These are phyloP conservation scores for Naganishia antarctica DNA, from an alignment of 768 basidiomycete genomes.

Conservation along the genomic window DNA sequence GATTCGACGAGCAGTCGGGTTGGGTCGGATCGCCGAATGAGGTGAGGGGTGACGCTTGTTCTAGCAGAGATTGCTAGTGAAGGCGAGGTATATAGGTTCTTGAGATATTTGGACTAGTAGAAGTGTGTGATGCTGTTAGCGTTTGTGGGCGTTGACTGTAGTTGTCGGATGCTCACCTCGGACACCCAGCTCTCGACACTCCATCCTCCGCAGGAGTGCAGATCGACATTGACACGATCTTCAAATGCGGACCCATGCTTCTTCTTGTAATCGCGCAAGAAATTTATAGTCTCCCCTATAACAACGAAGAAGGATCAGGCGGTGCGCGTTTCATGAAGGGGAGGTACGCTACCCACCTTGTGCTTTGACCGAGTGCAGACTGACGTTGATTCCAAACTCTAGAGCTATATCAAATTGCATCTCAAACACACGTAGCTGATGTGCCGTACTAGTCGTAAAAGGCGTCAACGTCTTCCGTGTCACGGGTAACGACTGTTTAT, in stretches of 20 bases:
- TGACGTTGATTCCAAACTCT: constrained; percentile 69
- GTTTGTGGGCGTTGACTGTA: background rate
- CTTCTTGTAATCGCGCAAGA: constrained; percentile 60
- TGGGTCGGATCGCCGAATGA: constrained; percentile 63
- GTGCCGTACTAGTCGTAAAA: constrained; percentile 71
- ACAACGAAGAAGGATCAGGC: background rate
- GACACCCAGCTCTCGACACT: constrained; percentile 71
- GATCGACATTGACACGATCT: constrained; percentile 68
- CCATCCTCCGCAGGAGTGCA: constrained; percentile 79
- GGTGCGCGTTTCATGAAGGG: background rate
- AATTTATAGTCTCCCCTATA: constrained; percentile 60
- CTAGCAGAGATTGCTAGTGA: constrained; percentile 79
- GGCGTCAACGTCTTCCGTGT: constrained; percentile 67
- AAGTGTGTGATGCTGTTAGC: constrained; percentile 10
- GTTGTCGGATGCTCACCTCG: constrained; percentile 56
- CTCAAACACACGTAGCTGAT: constrained; percentile 75
- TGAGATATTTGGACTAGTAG: constrained; percentile 48
- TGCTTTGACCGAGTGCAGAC: constrained; percentile 79
- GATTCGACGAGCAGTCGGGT: constrained; percentile 78
- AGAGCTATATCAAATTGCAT: constrained; percentile 81
- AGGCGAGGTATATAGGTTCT: constrained; percentile 78
- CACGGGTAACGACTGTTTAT: constrained; percentile 69
- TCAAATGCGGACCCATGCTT: constrained; percentile 58
- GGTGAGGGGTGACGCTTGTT: constrained; percentile 59
- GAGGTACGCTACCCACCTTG: constrained; percentile 45